These are phyloP conservation scores for Phytophthora capsici DNA, from an alignment of 352 stramenopile genomes.

Conservation along the genomic window DNA sequence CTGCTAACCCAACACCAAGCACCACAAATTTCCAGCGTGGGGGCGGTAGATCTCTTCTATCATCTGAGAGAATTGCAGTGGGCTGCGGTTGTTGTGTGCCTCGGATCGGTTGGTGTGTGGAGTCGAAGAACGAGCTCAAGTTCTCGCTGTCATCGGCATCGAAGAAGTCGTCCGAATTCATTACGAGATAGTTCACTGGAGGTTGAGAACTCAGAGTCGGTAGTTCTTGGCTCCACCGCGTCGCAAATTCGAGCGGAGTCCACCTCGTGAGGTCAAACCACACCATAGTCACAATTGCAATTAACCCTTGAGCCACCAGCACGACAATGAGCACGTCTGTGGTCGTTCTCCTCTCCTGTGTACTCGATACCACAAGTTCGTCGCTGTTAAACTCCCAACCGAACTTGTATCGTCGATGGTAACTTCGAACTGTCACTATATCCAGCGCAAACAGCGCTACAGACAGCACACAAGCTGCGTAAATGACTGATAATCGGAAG, in stretches of 20 bases:
- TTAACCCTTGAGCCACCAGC: constrained; percentile 13
- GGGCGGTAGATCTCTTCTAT: constrained; percentile 16
- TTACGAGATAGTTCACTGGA: constrained; percentile 32
- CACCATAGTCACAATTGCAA: constrained; percentile 18
- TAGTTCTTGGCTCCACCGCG: constrained; percentile 1
- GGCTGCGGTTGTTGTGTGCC: constrained; percentile 25
- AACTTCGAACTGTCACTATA: constrained; percentile 25
- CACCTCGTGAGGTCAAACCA: constrained; percentile 41
- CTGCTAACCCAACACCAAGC: constrained; percentile 4
- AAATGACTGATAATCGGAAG: constrained; percentile 12
- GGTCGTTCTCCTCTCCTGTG: constrained; percentile 8
- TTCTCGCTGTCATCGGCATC: constrained; percentile 15
- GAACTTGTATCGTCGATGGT: constrained; percentile 25
- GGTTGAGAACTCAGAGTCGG: constrained; percentile 9
- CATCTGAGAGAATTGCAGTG: constrained; percentile 26
- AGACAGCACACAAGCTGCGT: constrained; percentile 22
- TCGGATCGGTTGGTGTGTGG: constrained; percentile 24
- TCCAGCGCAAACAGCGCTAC: constrained; percentile 29
- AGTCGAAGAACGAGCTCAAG: constrained; percentile 34
- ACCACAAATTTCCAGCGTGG: constrained; percentile 15
- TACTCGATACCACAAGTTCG: not conserved
- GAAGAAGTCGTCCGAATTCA: constrained; percentile 27
- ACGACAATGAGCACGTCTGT: constrained; percentile 3
- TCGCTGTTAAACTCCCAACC: constrained; percentile 1
- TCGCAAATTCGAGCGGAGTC: constrained; percentile 19